Percentiles rank a stretch among this genome's conserved stretches.
Evolutionary conservation across 2,329 filamentous ascomycete species (phyloP).

Genomic region (Ophiostoma piceae): DNA sequence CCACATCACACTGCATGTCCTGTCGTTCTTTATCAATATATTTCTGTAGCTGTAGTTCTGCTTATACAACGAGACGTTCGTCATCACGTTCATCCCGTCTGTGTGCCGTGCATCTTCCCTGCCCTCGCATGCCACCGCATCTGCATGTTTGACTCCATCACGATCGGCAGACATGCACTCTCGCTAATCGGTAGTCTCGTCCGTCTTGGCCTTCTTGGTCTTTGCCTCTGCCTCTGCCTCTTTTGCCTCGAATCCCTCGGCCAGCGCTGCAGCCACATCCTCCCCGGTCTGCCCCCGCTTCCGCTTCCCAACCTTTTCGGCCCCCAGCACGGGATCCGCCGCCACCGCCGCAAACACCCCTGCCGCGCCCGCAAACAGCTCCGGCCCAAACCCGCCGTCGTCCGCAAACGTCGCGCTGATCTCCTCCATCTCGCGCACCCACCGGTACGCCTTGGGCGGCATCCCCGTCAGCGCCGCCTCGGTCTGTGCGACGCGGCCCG

Average conservation of each 20-base stretch:
- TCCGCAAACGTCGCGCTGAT: slow-evolving; percentile 63
- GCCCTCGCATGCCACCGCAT: not conserved
- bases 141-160: not conserved
- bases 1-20: not conserved
- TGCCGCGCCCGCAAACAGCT: slow-evolving; percentile 56
- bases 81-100: not conserved
- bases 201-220: slow-evolving; percentile 19
- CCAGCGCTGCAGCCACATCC: slow-evolving; percentile 28
- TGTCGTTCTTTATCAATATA: not conserved
- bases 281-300: slow-evolving; percentile 52
- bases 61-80: not conserved
- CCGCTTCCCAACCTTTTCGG: slow-evolving; percentile 53
- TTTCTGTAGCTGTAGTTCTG: not conserved
- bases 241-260: slow-evolving; percentile 28
- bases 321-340: slow-evolving; percentile 54
- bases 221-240: slow-evolving; percentile 24
- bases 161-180: not conserved
- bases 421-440: slow-evolving; percentile 73
- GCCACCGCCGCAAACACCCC: slow-evolving; percentile 58
- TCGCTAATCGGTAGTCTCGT: not conserved
- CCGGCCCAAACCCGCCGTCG: slow-evolving; percentile 56
- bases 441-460: slow-evolving; percentile 70
- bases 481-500: slow-evolving; percentile 42
- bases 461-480: slow-evolving; percentile 47
- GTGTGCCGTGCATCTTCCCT: not conserved